Conservation (phyloP, 1,284 basidiomycete genomes). For the Porodaedalea pini region DNA sequence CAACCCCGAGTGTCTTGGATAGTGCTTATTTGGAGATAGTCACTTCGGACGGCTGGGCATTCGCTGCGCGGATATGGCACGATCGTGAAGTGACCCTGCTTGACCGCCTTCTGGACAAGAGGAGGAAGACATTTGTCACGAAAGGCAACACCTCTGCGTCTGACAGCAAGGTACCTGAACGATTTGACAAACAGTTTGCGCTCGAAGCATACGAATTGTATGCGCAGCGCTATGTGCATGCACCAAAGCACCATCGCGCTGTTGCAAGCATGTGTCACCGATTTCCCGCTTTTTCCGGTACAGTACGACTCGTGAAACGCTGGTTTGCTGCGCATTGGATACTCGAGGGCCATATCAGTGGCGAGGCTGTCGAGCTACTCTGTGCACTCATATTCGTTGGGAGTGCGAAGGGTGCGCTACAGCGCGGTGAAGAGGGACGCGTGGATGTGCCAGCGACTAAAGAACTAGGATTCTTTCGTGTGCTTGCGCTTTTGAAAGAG, state of each 20-base stretch:
- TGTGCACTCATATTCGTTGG: slow-evolving; percentile 34
- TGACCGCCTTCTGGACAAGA: slow-evolving; percentile 60
- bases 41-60: slow-evolving; percentile 83
- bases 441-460: slow-evolving; percentile 54
- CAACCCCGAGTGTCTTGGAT: slow-evolving; percentile 63
- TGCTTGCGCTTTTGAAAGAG: slow-evolving; percentile 70
- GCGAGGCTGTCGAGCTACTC: slow-evolving; percentile 83
- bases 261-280: slow-evolving; percentile 79
- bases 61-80: slow-evolving; percentile 81
- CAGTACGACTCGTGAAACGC: slow-evolving; percentile 85
- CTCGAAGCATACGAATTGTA: slow-evolving; percentile 65
- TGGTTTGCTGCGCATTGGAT: slow-evolving; percentile 94
- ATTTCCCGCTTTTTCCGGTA: slow-evolving; percentile 77
- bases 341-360: slow-evolving; percentile 60
- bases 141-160: slow-evolving; percentile 36
- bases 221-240: slow-evolving; percentile 68
- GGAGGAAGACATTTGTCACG: slow-evolving; percentile 31
- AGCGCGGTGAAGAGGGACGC: slow-evolving; percentile 26
- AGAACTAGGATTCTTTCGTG: slow-evolving; percentile 78
- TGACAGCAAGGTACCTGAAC: slow-evolving; percentile 28
- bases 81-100: slow-evolving; percentile 83
- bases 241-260: slow-evolving; percentile 82
- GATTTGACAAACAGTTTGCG: slow-evolving; percentile 51
- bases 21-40: slow-evolving; percentile 74
- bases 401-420: neutral